Evolutionary conservation across 768 basidiomycete species (phyloP).

Genomic region (Hypholoma fasciculare): DNA sequence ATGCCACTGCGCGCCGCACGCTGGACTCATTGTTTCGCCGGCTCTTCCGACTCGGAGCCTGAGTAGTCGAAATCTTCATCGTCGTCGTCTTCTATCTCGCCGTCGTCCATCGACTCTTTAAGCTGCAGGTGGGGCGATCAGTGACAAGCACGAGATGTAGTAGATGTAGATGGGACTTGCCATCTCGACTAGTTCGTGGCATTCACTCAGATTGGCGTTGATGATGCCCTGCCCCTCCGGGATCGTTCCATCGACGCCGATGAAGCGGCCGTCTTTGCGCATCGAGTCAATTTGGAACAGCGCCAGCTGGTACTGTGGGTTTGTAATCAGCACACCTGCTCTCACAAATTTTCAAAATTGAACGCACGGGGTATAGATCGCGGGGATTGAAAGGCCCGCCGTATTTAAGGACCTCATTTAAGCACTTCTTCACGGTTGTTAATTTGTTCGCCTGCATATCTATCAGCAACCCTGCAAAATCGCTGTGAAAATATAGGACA

Average conservation of each 20-base stretch:
- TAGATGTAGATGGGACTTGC: conserved; percentile 35
- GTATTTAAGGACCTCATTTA: conserved; percentile 94
- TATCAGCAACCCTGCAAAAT: not conserved
- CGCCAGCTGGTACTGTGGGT: conserved; percentile 82
- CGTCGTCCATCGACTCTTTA: conserved; percentile 83
- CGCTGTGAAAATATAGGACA: not conserved
- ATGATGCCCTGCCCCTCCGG: conserved; percentile 97
- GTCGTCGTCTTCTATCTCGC: conserved; percentile 54
- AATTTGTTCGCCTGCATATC: conserved; percentile 84
- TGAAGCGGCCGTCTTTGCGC: conserved; percentile 91
- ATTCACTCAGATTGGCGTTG: conserved; percentile 94
- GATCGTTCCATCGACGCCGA: conserved; percentile 83
- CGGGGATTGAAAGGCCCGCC: conserved; percentile 91
- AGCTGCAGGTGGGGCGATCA: conserved; percentile 41
- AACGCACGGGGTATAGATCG: conserved; percentile 88
- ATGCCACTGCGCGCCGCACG: not conserved
- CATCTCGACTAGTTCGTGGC: conserved; percentile 96
- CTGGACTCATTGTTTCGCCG: not conserved
- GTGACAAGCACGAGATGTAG: not conserved
- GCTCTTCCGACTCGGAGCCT: conserved; percentile 20
- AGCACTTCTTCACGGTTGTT: conserved; percentile 94
- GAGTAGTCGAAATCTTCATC: conserved; percentile 54
- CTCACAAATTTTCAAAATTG: not conserved
- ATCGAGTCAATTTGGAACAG: conserved; percentile 94
- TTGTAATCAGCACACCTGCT: not conserved